Base-by-base conservation (phyloP, 352 stramenopile genomes). In the Phytophthora pisi region DNA sequence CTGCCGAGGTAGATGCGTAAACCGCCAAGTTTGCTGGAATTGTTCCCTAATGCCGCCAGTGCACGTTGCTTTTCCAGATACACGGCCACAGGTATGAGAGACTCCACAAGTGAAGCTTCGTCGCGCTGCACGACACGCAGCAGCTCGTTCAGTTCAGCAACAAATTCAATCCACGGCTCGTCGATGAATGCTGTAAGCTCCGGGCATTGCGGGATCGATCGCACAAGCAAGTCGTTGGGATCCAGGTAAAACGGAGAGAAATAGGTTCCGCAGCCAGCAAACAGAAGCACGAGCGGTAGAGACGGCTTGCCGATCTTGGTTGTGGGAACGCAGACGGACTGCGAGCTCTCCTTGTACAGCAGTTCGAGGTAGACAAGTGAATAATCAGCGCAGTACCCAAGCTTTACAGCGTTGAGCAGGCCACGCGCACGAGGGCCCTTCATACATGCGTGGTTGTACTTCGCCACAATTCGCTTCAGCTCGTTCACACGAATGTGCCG, bases 171-270 rank as follows among this genome's bases (percentile, higher is more conserved):
- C 85, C 84, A 95, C 47, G 80, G 83, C 30, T 93, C 87, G 56
- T 95, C 87, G 53, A 95, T 95, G 61, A 95, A 95, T n/a, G 84
- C 78, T 6, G 83, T 92, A 18, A 95, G 64, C 54, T 93, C 82
- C 4, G 87, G 82, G 23, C 84, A 92, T 56, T 95, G 85, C 1
- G 87, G 87, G 38, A 95, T 81, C 2, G 85, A 90, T 1, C 87
- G 83, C 47, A 95, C 85, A 15, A 95, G 72, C 49, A 95, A 58
- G 57, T 95, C 87, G 23, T 87, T 95, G 50, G 87, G 87, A 24
- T 95, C 87, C 20, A 95, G 64, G 64, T 89, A 95, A 40, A 88
- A 89, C 0, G 87, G 87, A 45, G 83, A 90, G 40, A 90, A 82
- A 61, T 95, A 95, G n/a, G 84, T 88, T 13, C 87, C 87, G 6